Evolutionary conservation across 1,139 yeast species (phyloP).

Genomic region (Lodderomyces jiufengensis): DNA sequence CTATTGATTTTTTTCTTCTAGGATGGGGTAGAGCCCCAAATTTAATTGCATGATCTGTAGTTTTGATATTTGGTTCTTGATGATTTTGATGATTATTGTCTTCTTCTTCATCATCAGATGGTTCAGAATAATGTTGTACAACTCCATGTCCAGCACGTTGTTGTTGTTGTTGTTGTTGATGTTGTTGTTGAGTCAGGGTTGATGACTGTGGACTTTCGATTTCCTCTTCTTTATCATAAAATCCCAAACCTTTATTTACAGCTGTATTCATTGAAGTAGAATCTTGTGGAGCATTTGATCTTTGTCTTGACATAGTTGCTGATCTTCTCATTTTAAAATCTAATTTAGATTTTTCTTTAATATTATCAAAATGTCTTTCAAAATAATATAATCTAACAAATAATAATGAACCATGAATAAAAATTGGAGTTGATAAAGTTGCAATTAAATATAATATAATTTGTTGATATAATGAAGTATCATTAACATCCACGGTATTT

Average conservation of each 20-base stretch:
- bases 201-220: conserved; percentile 10
- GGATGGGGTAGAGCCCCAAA: conserved; percentile 38
- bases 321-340: conserved; percentile 79
- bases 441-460: conserved; percentile 58
- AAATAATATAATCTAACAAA: conserved; percentile 86
- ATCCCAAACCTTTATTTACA: conserved; percentile 36
- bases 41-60: conserved; percentile 24
- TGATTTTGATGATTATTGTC: conserved; percentile 1
- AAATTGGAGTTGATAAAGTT: conserved; percentile 78
- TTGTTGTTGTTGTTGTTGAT: too few relatives aligned
- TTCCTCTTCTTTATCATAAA: conserved; percentile 10
- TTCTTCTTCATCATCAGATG: conserved; percentile 24
- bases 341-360: conserved; percentile 67
- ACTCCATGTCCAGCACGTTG: conserved; percentile 1
- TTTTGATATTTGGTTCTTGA: conserved; percentile 60
- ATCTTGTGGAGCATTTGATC: conserved; percentile 30
- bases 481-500: conserved; percentile 69
- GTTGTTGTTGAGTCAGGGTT: conserved; percentile 8
- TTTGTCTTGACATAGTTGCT: conserved; percentile 61
- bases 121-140: conserved; percentile 37
- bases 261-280: conserved; percentile 35
- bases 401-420: conserved; percentile 77
- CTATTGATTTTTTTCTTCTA: conserved; percentile 45
- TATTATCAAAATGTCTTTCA: conserved; percentile 81
- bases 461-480: conserved; percentile 70